These are phyloP conservation scores for Corinectria fuckeliana DNA, from an alignment of 2,329 filamentous ascomycete species.

Conservation along the genomic window DNA sequence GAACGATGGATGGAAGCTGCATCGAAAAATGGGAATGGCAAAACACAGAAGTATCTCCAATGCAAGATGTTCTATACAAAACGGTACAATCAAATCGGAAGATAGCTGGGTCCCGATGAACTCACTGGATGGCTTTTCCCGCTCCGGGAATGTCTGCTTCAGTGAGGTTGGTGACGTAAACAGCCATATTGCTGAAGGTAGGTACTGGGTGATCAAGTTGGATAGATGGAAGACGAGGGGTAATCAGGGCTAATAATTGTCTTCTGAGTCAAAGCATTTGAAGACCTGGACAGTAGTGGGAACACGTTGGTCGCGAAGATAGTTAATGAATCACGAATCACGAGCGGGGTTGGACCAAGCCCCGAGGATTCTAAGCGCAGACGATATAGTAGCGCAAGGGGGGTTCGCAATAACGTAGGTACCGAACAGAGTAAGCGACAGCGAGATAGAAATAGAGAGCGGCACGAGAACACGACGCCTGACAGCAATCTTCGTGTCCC, in stretches of 20 bases:
- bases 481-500: neutral
- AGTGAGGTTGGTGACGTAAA: conserved; percentile 62
- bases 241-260: too few species aligned
- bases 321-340: too few species aligned
- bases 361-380: neutral
- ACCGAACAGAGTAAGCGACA: conserved; percentile 2
- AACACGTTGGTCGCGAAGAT: too few species aligned
- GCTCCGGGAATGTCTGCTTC: conserved; percentile 67
- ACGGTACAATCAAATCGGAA: neutral
- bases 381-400: neutral
- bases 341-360: neutral
- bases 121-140: conserved; percentile 66
- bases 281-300: neutral
- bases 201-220: neutral
- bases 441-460: neutral
- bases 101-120: neutral
- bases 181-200: conserved; percentile 46
- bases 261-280: too few species aligned
- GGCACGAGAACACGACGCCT: neutral
- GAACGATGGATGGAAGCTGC: neutral
- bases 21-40: neutral
- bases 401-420: conserved; percentile 9
- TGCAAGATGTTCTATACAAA: neutral
- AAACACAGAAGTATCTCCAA: too few species aligned
- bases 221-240: neutral